Percentiles rank a stretch among this genome's conserved stretches.
Evolutionary conservation across 768 basidiomycete genomes (phyloP).

Genomic region (Inosperma sp.): DNA sequence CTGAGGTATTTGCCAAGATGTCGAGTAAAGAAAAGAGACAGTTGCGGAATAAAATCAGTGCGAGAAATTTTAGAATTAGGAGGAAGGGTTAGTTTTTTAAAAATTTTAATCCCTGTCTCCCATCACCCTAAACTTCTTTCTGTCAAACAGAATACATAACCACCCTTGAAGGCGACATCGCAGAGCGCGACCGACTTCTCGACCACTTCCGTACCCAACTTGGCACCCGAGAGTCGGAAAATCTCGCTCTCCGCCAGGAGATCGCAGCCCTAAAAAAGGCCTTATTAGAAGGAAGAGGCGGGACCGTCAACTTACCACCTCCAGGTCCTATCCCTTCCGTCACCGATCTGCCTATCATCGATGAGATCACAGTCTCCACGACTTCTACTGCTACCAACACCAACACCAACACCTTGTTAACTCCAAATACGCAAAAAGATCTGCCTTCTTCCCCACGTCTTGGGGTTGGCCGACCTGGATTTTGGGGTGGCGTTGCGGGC

Average conservation of each 20-base stretch:
- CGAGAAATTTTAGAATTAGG: slow-evolving; percentile 90
- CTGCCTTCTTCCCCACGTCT: slow-evolving; percentile 59
- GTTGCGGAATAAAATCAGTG: slow-evolving; percentile 93
- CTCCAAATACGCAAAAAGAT: slow-evolving; percentile 76
- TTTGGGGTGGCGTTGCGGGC: slow-evolving; percentile 71
- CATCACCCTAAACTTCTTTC: slow-evolving; percentile 9
- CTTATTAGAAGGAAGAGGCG: slow-evolving; percentile 64
- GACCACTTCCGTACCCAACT: slow-evolving; percentile 83
- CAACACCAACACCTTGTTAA: slow-evolving; percentile 34
- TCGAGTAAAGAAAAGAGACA: slow-evolving; percentile 94
- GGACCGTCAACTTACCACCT: slow-evolving; percentile 44
- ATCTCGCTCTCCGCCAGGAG: slow-evolving; percentile 75
- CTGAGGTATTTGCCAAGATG: slow-evolving; percentile 95
- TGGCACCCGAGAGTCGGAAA: slow-evolving; percentile 74
- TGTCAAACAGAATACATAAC: slow-evolving; percentile 76
- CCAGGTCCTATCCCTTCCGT: no score
- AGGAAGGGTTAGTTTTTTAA: slow-evolving; percentile 65
- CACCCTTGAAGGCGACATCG: slow-evolving; percentile 89
- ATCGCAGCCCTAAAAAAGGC: slow-evolving; percentile 69
- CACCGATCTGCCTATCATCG: slow-evolving; percentile 28
- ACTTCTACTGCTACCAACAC: slow-evolving; percentile 20
- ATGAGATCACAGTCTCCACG: slow-evolving; percentile 16
- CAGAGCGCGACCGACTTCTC: slow-evolving; percentile 86
- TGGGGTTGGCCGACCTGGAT: slow-evolving; percentile 34
- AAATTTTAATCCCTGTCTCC: slow-evolving; percentile 12